Base-by-base conservation (phyloP, 164 flowering plant species). In the Umbilicus rupestris region DNA sequence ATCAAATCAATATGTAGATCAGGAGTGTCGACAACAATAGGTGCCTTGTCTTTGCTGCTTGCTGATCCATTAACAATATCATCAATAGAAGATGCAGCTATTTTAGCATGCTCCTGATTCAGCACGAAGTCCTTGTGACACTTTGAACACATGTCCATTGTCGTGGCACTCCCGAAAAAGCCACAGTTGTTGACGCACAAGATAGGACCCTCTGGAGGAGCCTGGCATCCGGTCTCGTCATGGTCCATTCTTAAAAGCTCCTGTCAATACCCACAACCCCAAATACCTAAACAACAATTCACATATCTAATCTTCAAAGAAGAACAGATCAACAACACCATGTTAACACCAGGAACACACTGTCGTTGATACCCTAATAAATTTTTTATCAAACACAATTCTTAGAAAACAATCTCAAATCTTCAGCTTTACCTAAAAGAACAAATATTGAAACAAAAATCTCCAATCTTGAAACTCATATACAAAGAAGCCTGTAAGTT, bases 61-160 rank as follows among this genome's bases (percentile, higher is more conserved):
- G 79, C 69, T 30, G 76, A 69, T 39, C 79, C 83, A 72, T 79
- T 76, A 64, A 79, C 80, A 64, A 77, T 63, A 66, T 65, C 75
- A 41, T 66, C 83, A 24, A 78, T 67, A 42, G 85, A 79, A 49
- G 85, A 76, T 24, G 79, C 83, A 17, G 82, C 81, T 42, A 75
- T 78, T 67, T 80, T 78, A 26, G 79, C 79, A 65, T 77, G 83
- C 45, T 82, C 82, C 31, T 78, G 77, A 52, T 82, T 78, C 72
- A 78, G 29, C 62, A 75, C 26, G 71, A 80, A 70, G 65, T 80
- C 85, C 68, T 80, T 80, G 73, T 82, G 82, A 69, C 85, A 82
- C 71, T 82, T 82, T 66, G 85, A 82, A 62, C 85, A 82, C 83
- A 82, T 82, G 62, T 80, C 77, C 82, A 78, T 80, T 1, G 85